Evolutionary conservation across 2,329 filamentous ascomycete species (phyloP), one percentile per base, ranked within the genome.

Genomic region (Xylariomycetidae sp.): DNA sequence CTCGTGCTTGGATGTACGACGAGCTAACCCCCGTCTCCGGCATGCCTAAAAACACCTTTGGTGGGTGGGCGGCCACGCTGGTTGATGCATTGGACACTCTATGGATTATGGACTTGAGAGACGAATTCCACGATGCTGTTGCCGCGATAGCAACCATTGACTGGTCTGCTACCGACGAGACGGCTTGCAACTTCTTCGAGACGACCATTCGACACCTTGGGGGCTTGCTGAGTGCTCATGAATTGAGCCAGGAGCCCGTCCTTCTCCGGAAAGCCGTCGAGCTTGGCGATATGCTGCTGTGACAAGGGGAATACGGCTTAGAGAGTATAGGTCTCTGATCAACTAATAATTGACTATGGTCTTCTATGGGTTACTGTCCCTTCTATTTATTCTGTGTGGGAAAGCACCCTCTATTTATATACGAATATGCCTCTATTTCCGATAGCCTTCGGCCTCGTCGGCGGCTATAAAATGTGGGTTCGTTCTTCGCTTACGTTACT

Each of bases 1-100:
- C 56, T 26, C 50, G 64, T 40, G 68, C 67, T 1, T 72, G 67
- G 67, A 47, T 64, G 42, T 60, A 61, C 27, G 68, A 72, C 37
- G 67, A 69, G 43, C 44, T 72, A 14, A 53, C 56, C 35, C 68
- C 68, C n/a, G 47, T 69, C 10, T 60, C 61, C 23, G 64, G 61
- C 25, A 48, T 52, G n/a, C 61, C 47, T 26, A 58, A 52, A 14
- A 61, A 68, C 37, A 48, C 52, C 9, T 70, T 71, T 43, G 63
- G 61, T 5, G 63, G 63, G 16, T 73, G 71, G 58, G 67, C 61
- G 10, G 71, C 69, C 9, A 72, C 69, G 1, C 49, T 75, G 18
- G 64, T 75, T 9, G 70, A 74, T 46, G 52, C 65, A 0, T 54
- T 75, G 19, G 70, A 74, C 43, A 68, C 60, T 14, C 55, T 74